Evolutionary conservation across 2,329 filamentous ascomycete genomes (phyloP).

Genomic region (Hypocreales sp.): DNA sequence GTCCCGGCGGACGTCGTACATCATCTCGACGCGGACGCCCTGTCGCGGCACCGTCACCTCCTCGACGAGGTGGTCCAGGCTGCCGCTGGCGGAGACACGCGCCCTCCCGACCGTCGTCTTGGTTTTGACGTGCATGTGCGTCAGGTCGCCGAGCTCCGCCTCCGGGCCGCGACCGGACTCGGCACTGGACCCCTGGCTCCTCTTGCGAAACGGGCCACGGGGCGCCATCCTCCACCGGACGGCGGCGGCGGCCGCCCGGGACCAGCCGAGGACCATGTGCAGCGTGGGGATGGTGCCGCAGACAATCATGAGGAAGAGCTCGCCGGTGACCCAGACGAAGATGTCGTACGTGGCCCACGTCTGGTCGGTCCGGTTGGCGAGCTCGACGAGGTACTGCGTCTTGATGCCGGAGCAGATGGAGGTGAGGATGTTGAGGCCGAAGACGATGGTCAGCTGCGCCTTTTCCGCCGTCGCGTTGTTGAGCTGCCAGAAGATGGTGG

Average conservation of each 20-base stretch:
- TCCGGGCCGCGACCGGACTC: too few species aligned
- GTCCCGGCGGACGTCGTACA: too few species aligned
- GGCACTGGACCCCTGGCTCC: too few species aligned
- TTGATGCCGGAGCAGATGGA: slow-evolving; percentile 10
- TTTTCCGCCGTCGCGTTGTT: slow-evolving; percentile 60
- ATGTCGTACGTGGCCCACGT: slow-evolving; percentile 9
- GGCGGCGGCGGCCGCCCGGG: slow-evolving; percentile 2
- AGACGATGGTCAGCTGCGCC: slow-evolving; percentile 42
- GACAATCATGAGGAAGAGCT: slow-evolving; percentile 10
- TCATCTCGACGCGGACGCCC: too few species aligned
- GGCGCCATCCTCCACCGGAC: too few species aligned
- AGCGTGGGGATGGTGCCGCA: slow-evolving; percentile 8
- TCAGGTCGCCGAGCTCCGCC: too few species aligned
- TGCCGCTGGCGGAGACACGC: too few species aligned
- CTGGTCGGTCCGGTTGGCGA: slow-evolving; percentile 8
- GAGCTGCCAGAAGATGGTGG: slow-evolving; percentile 48
- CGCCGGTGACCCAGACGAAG: slow-evolving; percentile 8
- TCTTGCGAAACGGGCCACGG: too few species aligned
- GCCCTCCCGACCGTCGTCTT: too few species aligned
- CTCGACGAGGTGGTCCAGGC: too few species aligned
- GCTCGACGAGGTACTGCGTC: slow-evolving; percentile 8
- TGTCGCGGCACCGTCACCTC: too few species aligned
- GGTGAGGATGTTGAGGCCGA: slow-evolving; percentile 9
- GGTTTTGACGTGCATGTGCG: too few species aligned
- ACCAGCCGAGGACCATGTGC: slow-evolving; percentile 5